These are phyloP conservation scores for Metschnikowia gruessii DNA, from an alignment of 805 yeast species.

Conservation along the genomic window DNA sequence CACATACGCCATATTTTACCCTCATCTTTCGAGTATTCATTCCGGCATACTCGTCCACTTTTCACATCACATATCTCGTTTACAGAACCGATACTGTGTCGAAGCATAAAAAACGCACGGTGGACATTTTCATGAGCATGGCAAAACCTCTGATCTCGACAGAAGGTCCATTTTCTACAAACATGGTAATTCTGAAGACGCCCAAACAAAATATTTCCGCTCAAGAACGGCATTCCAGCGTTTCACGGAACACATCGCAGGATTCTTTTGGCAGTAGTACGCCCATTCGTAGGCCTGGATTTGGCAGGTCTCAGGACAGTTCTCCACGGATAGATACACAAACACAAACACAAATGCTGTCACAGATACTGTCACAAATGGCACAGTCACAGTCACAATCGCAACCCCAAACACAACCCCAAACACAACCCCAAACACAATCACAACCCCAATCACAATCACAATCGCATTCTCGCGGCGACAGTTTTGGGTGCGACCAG, in stretches of 20 bases:
- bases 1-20: too few species aligned
- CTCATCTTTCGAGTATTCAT: too few species aligned
- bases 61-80: too few species aligned
- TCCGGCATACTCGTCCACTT: too few species aligned
- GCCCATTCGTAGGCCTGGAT: constrained; percentile 1
- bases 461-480: background rate
- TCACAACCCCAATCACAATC: too few species aligned
- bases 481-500: background rate
- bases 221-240: background rate
- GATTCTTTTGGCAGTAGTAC: constrained; percentile 3
- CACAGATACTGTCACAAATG: background rate
- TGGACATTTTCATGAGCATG: too few species aligned
- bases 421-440: too few species aligned
- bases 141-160: too few species aligned
- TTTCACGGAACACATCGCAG: background rate
- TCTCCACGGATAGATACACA: background rate
- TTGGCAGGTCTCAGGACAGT: constrained; percentile 1
- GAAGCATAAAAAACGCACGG: too few species aligned
- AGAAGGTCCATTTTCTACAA: background rate
- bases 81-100: too few species aligned
- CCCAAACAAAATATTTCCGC: background rate
- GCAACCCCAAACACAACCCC: too few species aligned
- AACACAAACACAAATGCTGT: background rate
- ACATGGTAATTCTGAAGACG: background rate
- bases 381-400: background rate